phyloP scores from a whole-genome alignment of 352 stramenopile genomes.

The Achlya hypogyna region DNA sequence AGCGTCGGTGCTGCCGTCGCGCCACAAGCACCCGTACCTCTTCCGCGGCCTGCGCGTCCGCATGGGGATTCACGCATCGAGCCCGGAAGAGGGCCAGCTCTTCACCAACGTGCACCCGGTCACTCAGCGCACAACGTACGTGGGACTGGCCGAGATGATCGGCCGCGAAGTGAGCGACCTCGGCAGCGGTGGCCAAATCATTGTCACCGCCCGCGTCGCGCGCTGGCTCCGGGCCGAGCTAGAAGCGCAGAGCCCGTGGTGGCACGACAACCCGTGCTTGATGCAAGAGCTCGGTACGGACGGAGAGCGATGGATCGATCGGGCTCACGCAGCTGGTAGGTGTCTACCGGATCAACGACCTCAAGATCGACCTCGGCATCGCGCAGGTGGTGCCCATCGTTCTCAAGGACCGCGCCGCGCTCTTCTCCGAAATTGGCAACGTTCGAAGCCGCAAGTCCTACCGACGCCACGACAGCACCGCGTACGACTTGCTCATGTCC shows the following conservation, averaged over 20 bases:
- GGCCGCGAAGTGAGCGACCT: constrained; percentile 51
- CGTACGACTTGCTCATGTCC: constrained; percentile 15
- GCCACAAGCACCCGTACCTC: constrained; percentile 25
- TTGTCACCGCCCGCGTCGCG: constrained; percentile 52
- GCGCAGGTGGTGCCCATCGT: constrained; percentile 5
- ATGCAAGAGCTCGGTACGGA: constrained; percentile 13
- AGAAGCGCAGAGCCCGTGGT: neutral
- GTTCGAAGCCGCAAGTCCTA: neutral
- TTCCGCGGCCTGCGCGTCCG: constrained; percentile 47
- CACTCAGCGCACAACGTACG: constrained; percentile 47
- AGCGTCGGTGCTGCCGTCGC: constrained; percentile 36
- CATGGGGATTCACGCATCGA: constrained; percentile 49
- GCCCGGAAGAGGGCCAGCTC: constrained; percentile 34
- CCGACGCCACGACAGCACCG: neutral
- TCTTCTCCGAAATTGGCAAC: neutral
- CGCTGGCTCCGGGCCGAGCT: constrained; percentile 27
- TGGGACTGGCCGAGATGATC: constrained; percentile 42
- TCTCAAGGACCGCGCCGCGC: neutral
- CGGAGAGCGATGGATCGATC: neutral
- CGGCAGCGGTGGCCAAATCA: constrained; percentile 57
- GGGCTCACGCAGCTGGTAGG: neutral
- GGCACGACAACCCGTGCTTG: neutral
- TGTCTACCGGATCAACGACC: constrained; percentile 10
- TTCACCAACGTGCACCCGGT: constrained; percentile 38
- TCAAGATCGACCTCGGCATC: constrained; percentile 20